Evolutionary conservation across 2,329 filamentous ascomycete species (phyloP).

Genomic region (Alternaria burnsii): DNA sequence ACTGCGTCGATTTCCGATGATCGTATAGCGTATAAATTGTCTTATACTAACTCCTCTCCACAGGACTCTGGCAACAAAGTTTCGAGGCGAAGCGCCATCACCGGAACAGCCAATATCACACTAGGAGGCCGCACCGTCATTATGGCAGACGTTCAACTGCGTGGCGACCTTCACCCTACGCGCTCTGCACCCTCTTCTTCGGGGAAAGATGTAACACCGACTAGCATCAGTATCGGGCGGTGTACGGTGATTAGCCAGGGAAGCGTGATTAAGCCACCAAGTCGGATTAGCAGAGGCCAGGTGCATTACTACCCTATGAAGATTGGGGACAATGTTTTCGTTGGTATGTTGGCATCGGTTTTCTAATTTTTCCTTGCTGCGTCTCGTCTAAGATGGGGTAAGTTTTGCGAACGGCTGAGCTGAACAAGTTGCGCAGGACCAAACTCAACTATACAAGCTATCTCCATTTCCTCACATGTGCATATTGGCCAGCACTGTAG

Average conservation of each 20-base stretch:
- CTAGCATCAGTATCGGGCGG: conserved; percentile 84
- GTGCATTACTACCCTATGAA: conserved; percentile 87
- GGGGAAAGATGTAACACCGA: conserved; percentile 44
- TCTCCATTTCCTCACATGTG: conserved; percentile 83
- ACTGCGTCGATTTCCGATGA: not conserved
- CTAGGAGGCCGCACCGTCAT: conserved; percentile 94
- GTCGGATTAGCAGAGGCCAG: conserved; percentile 77
- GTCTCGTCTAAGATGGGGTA: not conserved
- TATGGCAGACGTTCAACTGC: conserved; percentile 91
- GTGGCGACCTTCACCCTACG: conserved; percentile 76
- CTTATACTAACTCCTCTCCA: not conserved
- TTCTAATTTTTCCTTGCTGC: not conserved
- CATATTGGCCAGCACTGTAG: conserved; percentile 80
- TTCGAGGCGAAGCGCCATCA: conserved; percentile 86
- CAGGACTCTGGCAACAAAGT: conserved; percentile 99
- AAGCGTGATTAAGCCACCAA: conserved; percentile 82
- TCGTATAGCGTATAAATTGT: not conserved
- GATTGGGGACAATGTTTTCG: conserved; percentile 92
- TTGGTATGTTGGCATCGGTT: conserved; percentile 65
- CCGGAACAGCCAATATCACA: conserved; percentile 97
- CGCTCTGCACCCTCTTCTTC: conserved; percentile 47
- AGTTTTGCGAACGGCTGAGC: not conserved
- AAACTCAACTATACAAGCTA: conserved; percentile 78
- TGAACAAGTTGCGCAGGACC: conserved; percentile 40
- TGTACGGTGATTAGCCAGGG: conserved; percentile 88